Evolutionary conservation across 176 grass and related monocot species (phyloP), one percentile per base, ranked within the genome.

Genomic region (Tuctoria greenei): DNA sequence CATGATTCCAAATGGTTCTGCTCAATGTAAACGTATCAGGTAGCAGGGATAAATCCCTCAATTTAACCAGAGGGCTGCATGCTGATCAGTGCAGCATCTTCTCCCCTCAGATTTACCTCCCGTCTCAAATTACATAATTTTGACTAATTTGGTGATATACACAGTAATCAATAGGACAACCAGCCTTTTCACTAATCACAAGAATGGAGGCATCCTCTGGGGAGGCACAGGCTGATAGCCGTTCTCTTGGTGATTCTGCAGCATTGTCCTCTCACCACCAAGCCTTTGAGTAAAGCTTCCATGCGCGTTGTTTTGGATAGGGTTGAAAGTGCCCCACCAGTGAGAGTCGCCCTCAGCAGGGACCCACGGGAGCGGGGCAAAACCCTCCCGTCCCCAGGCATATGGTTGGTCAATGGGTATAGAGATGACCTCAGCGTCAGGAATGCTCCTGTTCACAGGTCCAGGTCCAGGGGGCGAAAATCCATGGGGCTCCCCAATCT

Each of bases 311-410:
- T 80, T 90, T 75, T 87, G 91, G 66, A 85, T 83, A 9, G 87
- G 82, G 75, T 88, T 93, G 87, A 90, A 90, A 49, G 84, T 83
- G 25, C 91, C 68, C 87, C 87, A 93, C 91, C 87, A 93, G 46
- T 87, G 91, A 68, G 91, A 72, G 62, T 93, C 87, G 1, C 82
- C 47, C 24, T 93, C 91, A 69, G 81, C 71, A 18, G 79, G 88
- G 45, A 90, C 85, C 91, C 84, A 91, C 1, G 84, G 88, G 20
- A 91, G 78, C 21, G 85, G 82, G 0, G 64, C 67, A 11, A 83
- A 82, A 12, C 88, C 87, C 71, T 87, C 91, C 37, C 55, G 73
- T 11, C 82, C 82, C 91, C 84, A 93, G 4, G 82, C 41, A 14
- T 85, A 93, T 60, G 80, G 64, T 52, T 79, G 44, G n/a, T 93